phyloP scores from a whole-genome alignment of 1,284 basidiomycete species.

The Mycosarcoma maydis region DNA sequence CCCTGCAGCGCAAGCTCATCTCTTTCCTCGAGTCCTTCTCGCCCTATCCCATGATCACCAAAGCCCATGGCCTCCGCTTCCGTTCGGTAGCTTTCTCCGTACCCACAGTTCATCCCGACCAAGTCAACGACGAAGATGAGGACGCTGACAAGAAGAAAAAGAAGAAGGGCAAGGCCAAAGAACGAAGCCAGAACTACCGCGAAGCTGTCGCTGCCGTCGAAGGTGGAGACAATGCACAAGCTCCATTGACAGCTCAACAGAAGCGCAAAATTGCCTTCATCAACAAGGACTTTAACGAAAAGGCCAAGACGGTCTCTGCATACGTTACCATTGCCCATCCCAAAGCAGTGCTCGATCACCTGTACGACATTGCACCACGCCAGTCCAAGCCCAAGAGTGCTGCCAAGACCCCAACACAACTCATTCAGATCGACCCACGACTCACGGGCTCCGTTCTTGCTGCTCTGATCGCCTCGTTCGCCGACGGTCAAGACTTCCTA shows the following conservation, averaged over 20 bases:
- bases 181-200: constrained; percentile 75
- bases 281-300: constrained; percentile 74
- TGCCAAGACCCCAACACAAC: constrained; percentile 1
- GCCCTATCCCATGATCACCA: constrained; percentile 51
- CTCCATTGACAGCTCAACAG: constrained; percentile 80
- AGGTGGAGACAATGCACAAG: constrained; percentile 56
- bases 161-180: constrained; percentile 67
- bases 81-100: constrained; percentile 66
- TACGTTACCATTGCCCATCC: constrained; percentile 62
- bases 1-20: constrained; percentile 65
- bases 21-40: constrained; percentile 65
- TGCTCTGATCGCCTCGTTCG: constrained; percentile 72
- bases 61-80: constrained; percentile 62
- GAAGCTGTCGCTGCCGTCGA: constrained; percentile 68
- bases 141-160: constrained; percentile 54
- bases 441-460: constrained; percentile 73
- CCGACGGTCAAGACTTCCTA: constrained; percentile 80
- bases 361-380: constrained; percentile 24
- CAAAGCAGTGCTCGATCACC: constrained; percentile 32
- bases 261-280: constrained; percentile 96
- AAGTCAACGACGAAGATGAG: constrained; percentile 63
- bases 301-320: constrained; percentile 61
- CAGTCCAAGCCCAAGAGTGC: constrained; percentile 34
- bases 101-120: constrained; percentile 53
- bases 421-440: constrained; percentile 30